A percentile compares a stretch with the other conserved stretches of the same genome.
phyloP scores from a whole-genome alignment of 1,284 basidiomycete genomes.

The Boletellus deceptivus region DNA sequence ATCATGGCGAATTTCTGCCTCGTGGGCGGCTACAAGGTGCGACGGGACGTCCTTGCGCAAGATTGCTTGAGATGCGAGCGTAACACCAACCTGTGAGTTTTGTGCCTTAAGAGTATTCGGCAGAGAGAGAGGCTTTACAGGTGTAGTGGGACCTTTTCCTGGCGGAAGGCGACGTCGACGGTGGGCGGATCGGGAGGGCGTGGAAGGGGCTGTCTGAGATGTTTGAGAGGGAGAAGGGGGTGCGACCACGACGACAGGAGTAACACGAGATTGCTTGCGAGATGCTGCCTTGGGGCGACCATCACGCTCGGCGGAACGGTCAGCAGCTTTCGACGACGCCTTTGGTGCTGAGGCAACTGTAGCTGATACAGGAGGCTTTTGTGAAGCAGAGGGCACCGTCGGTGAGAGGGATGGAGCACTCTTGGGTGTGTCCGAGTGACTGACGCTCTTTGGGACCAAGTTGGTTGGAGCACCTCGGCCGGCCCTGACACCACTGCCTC shows the following conservation, averaged over 20 bases:
- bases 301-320: slow-evolving; percentile 26
- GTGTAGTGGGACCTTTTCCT: slow-evolving; percentile 15
- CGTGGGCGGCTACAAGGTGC: slow-evolving; percentile 47
- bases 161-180: slow-evolving; percentile 40
- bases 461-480: slow-evolving; percentile 31
- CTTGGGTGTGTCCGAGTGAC: slow-evolving; percentile 18
- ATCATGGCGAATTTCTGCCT: slow-evolving; percentile 52
- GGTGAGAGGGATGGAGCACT: slow-evolving; percentile 24
- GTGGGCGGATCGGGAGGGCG: slow-evolving; percentile 38
- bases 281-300: slow-evolving; percentile 36
- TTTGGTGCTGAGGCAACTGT: slow-evolving; percentile 8
- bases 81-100: slow-evolving; percentile 15
- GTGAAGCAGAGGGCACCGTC: slow-evolving; percentile 16
- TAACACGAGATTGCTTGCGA: slow-evolving; percentile 36
- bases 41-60: slow-evolving; percentile 58
- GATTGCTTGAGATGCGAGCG: slow-evolving; percentile 35
- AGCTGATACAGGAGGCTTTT: slow-evolving; percentile 16
- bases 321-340: slow-evolving; percentile 14
- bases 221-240: slow-evolving; percentile 30
- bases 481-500: slow-evolving; percentile 30
- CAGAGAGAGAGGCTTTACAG: slow-evolving; percentile 15
- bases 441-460: slow-evolving; percentile 29
- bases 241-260: slow-evolving; percentile 34
- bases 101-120: slow-evolving; percentile 22
- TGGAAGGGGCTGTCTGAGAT: slow-evolving; percentile 30